Conservation (phyloP, 352 stramenopile species). For the Paralagenidium karlingii region DNA sequence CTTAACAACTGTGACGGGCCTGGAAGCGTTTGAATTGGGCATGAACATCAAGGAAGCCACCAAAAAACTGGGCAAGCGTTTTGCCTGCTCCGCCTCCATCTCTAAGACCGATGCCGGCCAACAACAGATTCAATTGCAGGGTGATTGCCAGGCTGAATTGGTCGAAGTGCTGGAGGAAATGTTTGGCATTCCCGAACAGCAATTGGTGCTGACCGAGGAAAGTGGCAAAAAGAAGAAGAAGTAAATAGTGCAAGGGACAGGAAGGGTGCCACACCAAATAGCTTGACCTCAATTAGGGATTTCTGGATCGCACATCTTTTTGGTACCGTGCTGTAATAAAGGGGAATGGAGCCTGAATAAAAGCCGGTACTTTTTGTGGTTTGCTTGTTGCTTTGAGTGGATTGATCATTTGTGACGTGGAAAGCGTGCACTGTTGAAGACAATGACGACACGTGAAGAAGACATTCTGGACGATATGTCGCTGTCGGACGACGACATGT, state of each 20-base stretch:
- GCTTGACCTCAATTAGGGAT: too few relatives aligned
- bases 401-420: too few relatives aligned
- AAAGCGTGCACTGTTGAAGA: too few relatives aligned
- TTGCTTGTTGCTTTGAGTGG: too few relatives aligned
- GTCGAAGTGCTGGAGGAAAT: slow-evolving; percentile 61
- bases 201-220: slow-evolving; percentile 64
- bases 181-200: slow-evolving; percentile 60
- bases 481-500: slow-evolving; percentile 77
- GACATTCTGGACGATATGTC: slow-evolving; percentile 76
- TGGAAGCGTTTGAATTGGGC: slow-evolving; percentile 49
- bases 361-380: too few relatives aligned
- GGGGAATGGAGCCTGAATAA: too few relatives aligned
- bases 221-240: slow-evolving; percentile 36
- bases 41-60: slow-evolving; percentile 76
- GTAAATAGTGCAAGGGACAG: too few relatives aligned
- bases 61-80: slow-evolving; percentile 71
- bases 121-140: slow-evolving; percentile 75
- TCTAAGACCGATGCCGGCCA: slow-evolving; percentile 62
- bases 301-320: too few relatives aligned
- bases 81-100: slow-evolving; percentile 70
- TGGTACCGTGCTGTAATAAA: too few relatives aligned
- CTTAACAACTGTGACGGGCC: slow-evolving; percentile 67
- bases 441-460: too few relatives aligned
- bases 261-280: too few relatives aligned
- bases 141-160: slow-evolving; percentile 63